Percentiles rank a stretch among this genome's conserved stretches.
These are phyloP conservation scores for Persicaria tinctoria DNA, from an alignment of 148 eudicot genomes.

Conservation along the genomic window DNA sequence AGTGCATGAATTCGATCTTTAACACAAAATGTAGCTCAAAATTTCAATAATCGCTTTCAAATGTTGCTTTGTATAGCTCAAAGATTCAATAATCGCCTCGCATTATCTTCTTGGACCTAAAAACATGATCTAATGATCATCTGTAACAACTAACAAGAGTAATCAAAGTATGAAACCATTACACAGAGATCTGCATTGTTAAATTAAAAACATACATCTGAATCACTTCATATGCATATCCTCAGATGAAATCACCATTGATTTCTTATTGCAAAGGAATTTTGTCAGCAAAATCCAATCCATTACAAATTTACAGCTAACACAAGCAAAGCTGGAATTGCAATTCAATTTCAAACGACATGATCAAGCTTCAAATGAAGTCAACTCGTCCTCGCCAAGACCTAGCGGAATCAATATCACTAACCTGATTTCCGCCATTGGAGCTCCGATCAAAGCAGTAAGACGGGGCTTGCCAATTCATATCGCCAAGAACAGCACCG, in stretches of 20 bases:
- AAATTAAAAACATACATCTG: not conserved
- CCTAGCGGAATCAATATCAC: not conserved
- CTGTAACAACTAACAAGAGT: too few species aligned
- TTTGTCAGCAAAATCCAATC: not conserved
- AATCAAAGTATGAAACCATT: too few species aligned
- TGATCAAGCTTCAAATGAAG: not conserved
- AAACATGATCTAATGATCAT: too few species aligned
- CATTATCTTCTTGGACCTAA: too few species aligned
- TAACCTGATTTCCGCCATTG: not conserved
- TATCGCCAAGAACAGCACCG: conserved; percentile 7
- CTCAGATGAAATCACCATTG: not conserved
- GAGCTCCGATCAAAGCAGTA: not conserved
- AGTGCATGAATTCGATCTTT: too few species aligned
- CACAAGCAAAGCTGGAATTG: not conserved
- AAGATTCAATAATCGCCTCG: too few species aligned
- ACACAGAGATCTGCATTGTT: too few species aligned
- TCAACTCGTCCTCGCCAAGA: not conserved
- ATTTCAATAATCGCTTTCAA: too few species aligned
- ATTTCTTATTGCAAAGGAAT: not conserved
- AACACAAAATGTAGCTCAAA: too few species aligned
- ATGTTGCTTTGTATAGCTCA: too few species aligned
- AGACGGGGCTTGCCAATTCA: conserved; percentile 10
- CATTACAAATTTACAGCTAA: conserved; percentile 4
- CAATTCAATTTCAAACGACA: not conserved
- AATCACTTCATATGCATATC: not conserved